A percentile compares a stretch with the other conserved stretches of the same genome.
These are phyloP conservation scores for Daedaleopsis sinensis DNA, from an alignment of 768 basidiomycete genomes.

Conservation along the genomic window DNA sequence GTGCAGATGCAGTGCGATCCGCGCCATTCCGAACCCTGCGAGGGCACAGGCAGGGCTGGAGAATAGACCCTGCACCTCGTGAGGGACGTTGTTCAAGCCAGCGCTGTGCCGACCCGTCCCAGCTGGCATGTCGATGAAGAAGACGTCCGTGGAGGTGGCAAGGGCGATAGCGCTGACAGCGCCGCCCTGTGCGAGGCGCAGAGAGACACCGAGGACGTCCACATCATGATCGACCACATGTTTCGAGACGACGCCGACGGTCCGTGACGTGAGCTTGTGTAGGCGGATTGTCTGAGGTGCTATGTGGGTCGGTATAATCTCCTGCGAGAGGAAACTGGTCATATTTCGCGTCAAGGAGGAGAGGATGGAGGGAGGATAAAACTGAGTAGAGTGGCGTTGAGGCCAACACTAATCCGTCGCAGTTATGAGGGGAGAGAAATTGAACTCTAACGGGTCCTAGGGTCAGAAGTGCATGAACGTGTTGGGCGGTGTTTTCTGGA, in stretches of 20 bases:
- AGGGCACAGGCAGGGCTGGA: neutral
- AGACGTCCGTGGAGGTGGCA: slow-evolving; percentile 10
- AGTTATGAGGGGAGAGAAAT: neutral
- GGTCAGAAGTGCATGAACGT: neutral
- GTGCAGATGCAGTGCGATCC: slow-evolving; percentile 36
- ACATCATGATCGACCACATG: neutral
- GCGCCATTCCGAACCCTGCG: slow-evolving; percentile 40
- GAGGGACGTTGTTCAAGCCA: neutral
- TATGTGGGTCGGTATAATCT: neutral
- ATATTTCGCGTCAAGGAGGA: neutral
- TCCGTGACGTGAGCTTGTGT: neutral
- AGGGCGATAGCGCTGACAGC: slow-evolving; percentile 8
- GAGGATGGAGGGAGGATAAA: neutral
- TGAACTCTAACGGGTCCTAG: neutral
- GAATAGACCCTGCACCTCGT: neutral
- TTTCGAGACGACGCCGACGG: neutral
- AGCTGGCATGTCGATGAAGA: neutral
- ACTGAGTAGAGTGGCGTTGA: neutral
- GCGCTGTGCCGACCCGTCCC: neutral
- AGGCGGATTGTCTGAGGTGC: neutral
- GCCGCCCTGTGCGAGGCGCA: slow-evolving; percentile 14
- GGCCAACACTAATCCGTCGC: neutral
- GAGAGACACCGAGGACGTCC: slow-evolving; percentile 16
- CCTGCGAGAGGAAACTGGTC: neutral
- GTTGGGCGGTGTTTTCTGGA: neutral